These are phyloP conservation scores for Sugiyamaella pinicola DNA, from an alignment of 1,139 yeast species.

Conservation along the genomic window DNA sequence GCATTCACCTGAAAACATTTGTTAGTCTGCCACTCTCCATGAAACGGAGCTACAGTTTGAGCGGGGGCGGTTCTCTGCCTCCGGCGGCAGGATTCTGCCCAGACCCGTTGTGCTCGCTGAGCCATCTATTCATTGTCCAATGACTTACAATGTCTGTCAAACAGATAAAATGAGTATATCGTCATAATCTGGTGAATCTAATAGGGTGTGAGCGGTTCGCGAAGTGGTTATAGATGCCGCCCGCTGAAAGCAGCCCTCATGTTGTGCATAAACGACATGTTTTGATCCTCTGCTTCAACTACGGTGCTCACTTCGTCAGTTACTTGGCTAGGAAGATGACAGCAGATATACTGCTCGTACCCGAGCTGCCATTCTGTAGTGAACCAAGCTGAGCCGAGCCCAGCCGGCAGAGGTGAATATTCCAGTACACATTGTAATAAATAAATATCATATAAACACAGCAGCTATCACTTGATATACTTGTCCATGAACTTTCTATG, in stretches of 20 bases:
- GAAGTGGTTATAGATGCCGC: neutral
- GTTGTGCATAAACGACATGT: neutral
- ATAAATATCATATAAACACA: neutral
- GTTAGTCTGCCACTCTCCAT: too few species aligned
- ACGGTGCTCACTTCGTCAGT: too few species aligned
- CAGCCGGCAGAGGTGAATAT: too few species aligned
- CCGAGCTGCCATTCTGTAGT: too few species aligned
- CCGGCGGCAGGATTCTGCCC: neutral
- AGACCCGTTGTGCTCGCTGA: neutral
- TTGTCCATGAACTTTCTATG: constrained; percentile 72
- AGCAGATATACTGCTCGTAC: too few species aligned
- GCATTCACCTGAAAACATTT: constrained; percentile 38
- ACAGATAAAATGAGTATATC: constrained; percentile 82
- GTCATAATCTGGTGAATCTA: constrained; percentile 44
- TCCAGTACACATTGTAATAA: neutral
- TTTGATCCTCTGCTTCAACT: neutral
- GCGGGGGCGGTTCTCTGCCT: too few species aligned
- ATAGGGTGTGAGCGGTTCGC: neutral
- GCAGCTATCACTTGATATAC: constrained; percentile 48
- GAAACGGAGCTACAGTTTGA: too few species aligned
- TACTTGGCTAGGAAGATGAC: too few species aligned
- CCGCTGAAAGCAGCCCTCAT: neutral
- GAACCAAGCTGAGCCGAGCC: too few species aligned
- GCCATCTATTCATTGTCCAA: too few species aligned
- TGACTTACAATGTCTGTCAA: constrained; percentile 75